Conservation (phyloP, 441 rosid species). For the Codiaeum variegatum region DNA sequence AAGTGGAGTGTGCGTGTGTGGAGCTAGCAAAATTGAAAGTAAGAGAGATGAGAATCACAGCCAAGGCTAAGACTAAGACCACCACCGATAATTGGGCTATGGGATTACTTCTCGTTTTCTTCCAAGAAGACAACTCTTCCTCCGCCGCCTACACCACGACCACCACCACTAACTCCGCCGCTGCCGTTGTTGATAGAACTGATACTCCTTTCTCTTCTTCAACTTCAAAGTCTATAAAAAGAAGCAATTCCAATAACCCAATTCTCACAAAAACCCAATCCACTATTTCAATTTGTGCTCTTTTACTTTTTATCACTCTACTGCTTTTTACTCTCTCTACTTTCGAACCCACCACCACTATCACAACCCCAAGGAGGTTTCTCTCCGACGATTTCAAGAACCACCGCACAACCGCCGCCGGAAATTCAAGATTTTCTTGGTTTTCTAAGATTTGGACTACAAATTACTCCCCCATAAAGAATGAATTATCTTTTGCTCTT, state of each 20-base stretch:
- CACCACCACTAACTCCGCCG: not conserved
- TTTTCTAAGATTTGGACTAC: conserved; percentile 2
- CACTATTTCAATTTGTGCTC: conserved; percentile 67
- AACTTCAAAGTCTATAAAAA: conserved; percentile 21
- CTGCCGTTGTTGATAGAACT: conserved; percentile 19
- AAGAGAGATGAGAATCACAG: conserved; percentile 35
- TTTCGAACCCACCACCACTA: conserved; percentile 54
- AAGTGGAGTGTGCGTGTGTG: not conserved
- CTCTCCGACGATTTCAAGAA: conserved; percentile 22
- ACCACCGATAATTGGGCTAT: conserved; percentile 38
- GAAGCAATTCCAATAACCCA: conserved; percentile 47
- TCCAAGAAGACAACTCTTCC: conserved; percentile 44
- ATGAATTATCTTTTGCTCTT: conserved; percentile 39
- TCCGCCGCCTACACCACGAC: conserved; percentile 14
- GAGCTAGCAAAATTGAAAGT: not conserved
- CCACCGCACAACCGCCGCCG: not conserved
- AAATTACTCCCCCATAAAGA: not conserved
- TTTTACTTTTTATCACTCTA: conserved; percentile 61
- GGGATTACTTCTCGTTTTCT: conserved; percentile 74
- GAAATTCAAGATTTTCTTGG: conserved; percentile 15
- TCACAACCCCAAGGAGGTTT: conserved; percentile 34
- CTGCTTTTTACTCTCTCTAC: conserved; percentile 86
- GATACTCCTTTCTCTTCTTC: conserved; percentile 24
- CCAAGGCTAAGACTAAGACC: conserved; percentile 23
- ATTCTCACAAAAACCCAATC: conserved; percentile 66